Percentiles rank a stretch among this genome's conserved stretches.
Evolutionary conservation across 495 filamentous ascomycete genomes (phyloP).

Genomic region (Haplographium delicatum): DNA sequence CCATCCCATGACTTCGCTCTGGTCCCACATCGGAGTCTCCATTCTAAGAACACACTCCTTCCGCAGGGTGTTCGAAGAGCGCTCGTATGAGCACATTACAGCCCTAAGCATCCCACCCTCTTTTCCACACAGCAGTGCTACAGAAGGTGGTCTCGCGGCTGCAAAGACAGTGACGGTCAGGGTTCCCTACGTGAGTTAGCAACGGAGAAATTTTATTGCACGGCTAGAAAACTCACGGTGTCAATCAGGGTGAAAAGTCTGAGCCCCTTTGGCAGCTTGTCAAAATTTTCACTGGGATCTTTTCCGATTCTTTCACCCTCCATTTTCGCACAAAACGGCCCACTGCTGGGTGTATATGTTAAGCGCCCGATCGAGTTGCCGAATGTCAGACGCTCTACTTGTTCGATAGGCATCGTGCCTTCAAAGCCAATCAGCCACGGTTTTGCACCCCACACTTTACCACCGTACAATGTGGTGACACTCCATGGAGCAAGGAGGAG

Average conservation of each 20-base stretch:
- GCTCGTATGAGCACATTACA: conserved; percentile 31
- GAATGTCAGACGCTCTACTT: too few relatives aligned
- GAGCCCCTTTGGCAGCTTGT: conserved; percentile 5
- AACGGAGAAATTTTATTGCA: not conserved
- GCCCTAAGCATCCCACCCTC: conserved; percentile 38
- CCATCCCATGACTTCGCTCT: too few relatives aligned
- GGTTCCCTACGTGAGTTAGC: not conserved
- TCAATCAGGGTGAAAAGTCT: too few relatives aligned
- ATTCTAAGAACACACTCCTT: conserved; percentile 29
- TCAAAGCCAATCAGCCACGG: conserved; percentile 28
- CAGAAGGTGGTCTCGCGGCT: conserved; percentile 32
- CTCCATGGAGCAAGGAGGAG: conserved; percentile 11
- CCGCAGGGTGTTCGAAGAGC: conserved; percentile 20
- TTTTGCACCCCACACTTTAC: conserved; percentile 6
- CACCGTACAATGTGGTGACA: conserved; percentile 17
- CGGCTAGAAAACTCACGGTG: too few relatives aligned
- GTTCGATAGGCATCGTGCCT: too few relatives aligned
- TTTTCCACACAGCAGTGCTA: conserved; percentile 30
- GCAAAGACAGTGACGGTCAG: conserved; percentile 31
- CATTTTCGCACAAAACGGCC: conserved; percentile 2
- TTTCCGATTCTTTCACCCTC: not conserved
- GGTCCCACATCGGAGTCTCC: conserved; percentile 8
- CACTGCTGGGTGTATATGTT: not conserved
- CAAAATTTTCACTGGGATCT: not conserved
- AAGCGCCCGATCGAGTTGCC: too few relatives aligned